Conservation (phyloP, 352 stramenopile species). For the Globisporangium rhizosaccharum region DNA sequence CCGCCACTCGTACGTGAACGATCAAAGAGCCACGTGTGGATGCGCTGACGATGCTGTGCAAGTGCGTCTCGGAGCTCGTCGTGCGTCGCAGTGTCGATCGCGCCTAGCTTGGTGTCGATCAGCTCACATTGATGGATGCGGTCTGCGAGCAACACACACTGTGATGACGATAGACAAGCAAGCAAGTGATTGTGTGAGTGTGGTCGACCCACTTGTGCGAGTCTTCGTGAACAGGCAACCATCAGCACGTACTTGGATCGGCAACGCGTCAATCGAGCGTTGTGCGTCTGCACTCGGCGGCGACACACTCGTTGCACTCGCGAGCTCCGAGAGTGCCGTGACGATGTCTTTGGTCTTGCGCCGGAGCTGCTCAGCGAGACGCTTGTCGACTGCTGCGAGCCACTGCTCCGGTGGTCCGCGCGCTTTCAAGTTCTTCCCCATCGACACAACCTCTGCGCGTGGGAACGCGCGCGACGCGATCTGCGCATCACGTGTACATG, state of each 20-base stretch:
- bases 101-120: constrained; percentile 20
- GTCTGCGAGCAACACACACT: constrained; percentile 48
- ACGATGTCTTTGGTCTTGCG: constrained; percentile 44
- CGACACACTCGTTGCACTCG: neutral
- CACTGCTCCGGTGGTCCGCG: constrained; percentile 63
- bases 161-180: neutral
- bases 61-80: constrained; percentile 5
- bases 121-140: constrained; percentile 35
- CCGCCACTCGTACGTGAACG: neutral
- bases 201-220: neutral
- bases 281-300: neutral
- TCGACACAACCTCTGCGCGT: constrained; percentile 35
- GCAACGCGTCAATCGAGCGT: constrained; percentile 11
- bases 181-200: neutral
- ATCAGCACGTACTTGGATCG: constrained; percentile 28
- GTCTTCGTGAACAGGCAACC: neutral
- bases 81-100: neutral
- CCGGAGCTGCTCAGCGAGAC: constrained; percentile 49
- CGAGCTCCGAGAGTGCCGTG: constrained; percentile 14
- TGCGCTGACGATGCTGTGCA: neutral
- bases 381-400: constrained; percentile 51
- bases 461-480: constrained; percentile 32
- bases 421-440: constrained; percentile 75
- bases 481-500: constrained; percentile 7
- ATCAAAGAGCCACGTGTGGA: constrained; percentile 4